Percentiles rank a stretch among this genome's conserved stretches.
Conservation (phyloP, 805 yeast species). For the Pichia cephalocereana region DNA sequence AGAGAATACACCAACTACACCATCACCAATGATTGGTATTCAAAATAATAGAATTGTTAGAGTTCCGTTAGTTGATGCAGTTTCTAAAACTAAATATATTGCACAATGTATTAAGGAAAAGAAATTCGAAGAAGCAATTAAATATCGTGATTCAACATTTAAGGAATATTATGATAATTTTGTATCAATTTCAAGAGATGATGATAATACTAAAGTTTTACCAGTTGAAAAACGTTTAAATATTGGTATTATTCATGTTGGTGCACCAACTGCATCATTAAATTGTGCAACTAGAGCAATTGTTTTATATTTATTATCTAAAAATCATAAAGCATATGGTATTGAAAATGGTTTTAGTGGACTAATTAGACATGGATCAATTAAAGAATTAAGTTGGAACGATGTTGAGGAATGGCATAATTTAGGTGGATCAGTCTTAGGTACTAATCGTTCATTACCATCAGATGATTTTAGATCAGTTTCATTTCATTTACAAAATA, state of each 20-base stretch:
- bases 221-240: slow-evolving; percentile 54
- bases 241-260: slow-evolving; percentile 83
- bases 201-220: slow-evolving; percentile 50
- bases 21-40: slow-evolving; percentile 91
- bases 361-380: slow-evolving; percentile 79
- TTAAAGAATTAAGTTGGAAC: slow-evolving; percentile 66
- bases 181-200: slow-evolving; percentile 61
- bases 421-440: slow-evolving; percentile 92
- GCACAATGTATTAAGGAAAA: slow-evolving; percentile 75
- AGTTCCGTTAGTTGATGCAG: slow-evolving; percentile 84
- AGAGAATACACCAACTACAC: slow-evolving; percentile 79
- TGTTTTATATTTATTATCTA: slow-evolving; percentile 76
- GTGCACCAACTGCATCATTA: slow-evolving; percentile 97
- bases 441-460: slow-evolving; percentile 88
- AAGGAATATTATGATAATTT: slow-evolving; percentile 71
- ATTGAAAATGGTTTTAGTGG: slow-evolving; percentile 93
- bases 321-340: slow-evolving; percentile 86
- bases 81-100: slow-evolving; percentile 75
- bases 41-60: slow-evolving; percentile 81
- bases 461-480: slow-evolving; percentile 78
- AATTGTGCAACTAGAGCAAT: slow-evolving; percentile 90
- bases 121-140: slow-evolving; percentile 82
- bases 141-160: slow-evolving; percentile 81
- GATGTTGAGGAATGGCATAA: slow-evolving; percentile 85
- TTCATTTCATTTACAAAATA: slow-evolving; percentile 88